Percentiles rank a stretch among this genome's conserved stretches.
Conservation (phyloP, 140 eudicot genomes). For the Stevia rebaudiana region DNA sequence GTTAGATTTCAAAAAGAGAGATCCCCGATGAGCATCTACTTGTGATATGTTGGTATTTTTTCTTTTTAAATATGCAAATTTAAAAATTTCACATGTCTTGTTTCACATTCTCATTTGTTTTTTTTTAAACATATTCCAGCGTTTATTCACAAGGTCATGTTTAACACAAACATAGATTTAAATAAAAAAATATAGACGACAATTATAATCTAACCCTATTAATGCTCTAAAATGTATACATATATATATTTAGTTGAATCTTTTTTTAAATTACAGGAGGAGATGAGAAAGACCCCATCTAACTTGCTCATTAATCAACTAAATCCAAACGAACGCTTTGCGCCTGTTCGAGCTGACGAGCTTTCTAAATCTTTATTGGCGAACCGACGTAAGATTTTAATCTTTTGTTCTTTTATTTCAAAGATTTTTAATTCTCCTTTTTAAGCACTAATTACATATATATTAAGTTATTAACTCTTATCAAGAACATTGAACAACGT, state of each 20-base stretch:
- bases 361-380: constrained; percentile 81
- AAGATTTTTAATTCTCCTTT: neutral
- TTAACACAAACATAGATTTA: too few relatives aligned
- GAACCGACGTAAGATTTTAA: constrained; percentile 63
- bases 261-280: constrained; percentile 43
- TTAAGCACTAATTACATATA: neutral
- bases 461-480: neutral
- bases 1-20: constrained; percentile 7
- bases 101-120: too few relatives aligned
- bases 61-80: too few relatives aligned
- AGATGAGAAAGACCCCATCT: constrained; percentile 53
- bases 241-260: neutral
- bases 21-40: neutral
- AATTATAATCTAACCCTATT: neutral
- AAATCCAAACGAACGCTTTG: constrained; percentile 44
- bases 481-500: neutral
- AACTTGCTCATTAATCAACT: constrained; percentile 65
- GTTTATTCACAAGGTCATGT: too few relatives aligned
- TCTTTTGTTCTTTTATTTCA: neutral
- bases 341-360: constrained; percentile 64
- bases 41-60: too few relatives aligned
- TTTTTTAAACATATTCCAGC: too few relatives aligned
- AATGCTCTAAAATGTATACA: constrained; percentile 10
- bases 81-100: too few relatives aligned
- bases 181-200: too few relatives aligned